Percentiles rank a stretch among this genome's conserved stretches.
phyloP scores from a whole-genome alignment of 768 basidiomycete genomes.

The Leccinum arenicola region DNA sequence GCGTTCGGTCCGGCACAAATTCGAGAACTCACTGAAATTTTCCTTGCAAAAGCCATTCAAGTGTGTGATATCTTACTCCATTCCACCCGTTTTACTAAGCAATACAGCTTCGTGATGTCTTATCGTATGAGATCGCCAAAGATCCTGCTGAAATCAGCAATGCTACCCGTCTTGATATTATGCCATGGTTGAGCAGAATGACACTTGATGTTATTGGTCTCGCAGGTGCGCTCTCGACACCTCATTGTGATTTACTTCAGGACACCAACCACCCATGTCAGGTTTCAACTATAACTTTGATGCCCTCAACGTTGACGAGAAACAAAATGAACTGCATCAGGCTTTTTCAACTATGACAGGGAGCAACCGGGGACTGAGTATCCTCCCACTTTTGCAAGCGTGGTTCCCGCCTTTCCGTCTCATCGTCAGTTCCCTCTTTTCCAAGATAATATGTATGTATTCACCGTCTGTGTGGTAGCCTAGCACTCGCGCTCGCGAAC shows the following conservation, averaged over 20 bases:
- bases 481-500: conserved; percentile 13
- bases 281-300: conserved; percentile 39
- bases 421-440: conserved; percentile 32
- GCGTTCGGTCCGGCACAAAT: conserved; percentile 61
- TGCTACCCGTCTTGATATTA: conserved; percentile 26
- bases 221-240: conserved; percentile 29
- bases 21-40: conserved; percentile 52
- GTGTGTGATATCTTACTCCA: conserved; percentile 25
- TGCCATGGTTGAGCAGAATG: conserved; percentile 32
- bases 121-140: conserved; percentile 32
- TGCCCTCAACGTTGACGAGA: conserved; percentile 22
- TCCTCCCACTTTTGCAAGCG: conserved; percentile 33
- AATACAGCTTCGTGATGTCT: conserved; percentile 42
- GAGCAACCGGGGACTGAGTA: not conserved
- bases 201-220: conserved; percentile 38
- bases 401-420: conserved; percentile 37
- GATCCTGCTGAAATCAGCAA: conserved; percentile 12
- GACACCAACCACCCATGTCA: conserved; percentile 2
- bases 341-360: conserved; percentile 31
- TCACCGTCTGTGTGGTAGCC: conserved; percentile 15
- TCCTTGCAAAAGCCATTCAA: conserved; percentile 51
- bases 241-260: not conserved
- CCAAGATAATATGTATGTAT: not conserved
- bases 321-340: conserved; percentile 28
- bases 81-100: not conserved